Conservation (phyloP, 2,329 filamentous ascomycete species). For the Bipolaris zeicola region DNA sequence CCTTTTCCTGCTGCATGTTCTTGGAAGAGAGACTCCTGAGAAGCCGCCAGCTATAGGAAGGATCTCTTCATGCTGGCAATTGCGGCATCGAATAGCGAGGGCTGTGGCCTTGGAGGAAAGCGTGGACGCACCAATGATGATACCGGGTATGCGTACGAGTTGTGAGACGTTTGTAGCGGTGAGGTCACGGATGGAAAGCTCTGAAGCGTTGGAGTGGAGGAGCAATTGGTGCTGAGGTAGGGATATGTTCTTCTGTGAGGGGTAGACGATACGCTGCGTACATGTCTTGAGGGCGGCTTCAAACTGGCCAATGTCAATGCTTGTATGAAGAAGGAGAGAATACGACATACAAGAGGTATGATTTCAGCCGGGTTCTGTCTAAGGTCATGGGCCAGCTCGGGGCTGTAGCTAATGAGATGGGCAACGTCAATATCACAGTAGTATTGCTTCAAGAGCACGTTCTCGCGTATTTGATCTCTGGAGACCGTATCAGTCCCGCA, state of each 20-base stretch:
- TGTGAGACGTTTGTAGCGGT: conserved; percentile 91
- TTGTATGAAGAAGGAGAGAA: not conserved
- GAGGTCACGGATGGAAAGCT: conserved; percentile 91
- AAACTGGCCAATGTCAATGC: conserved; percentile 65
- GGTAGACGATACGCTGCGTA: conserved; percentile 91
- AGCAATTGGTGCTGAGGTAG: conserved; percentile 94
- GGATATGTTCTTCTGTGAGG: conserved; percentile 67
- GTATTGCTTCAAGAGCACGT: conserved; percentile 91
- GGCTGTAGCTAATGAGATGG: conserved; percentile 94
- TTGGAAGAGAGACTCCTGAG: conserved; percentile 80
- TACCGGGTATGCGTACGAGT: conserved; percentile 95
- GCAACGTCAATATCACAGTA: conserved; percentile 96
- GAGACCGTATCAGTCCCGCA: conserved; percentile 40
- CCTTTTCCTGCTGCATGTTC: conserved; percentile 72
- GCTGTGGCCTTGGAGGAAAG: conserved; percentile 94
- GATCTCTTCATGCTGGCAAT: conserved; percentile 74
- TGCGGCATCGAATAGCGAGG: conserved; percentile 85
- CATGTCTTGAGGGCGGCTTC: conserved; percentile 88
- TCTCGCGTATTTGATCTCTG: conserved; percentile 94
- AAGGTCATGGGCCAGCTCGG: conserved; percentile 88
- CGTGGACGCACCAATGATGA: conserved; percentile 95
- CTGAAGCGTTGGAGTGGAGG: conserved; percentile 86
- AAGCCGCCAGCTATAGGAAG: conserved; percentile 84
- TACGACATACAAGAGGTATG: conserved; percentile 75
- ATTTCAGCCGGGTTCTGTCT: conserved; percentile 90